phyloP scores from a whole-genome alignment of 2,329 filamentous ascomycete species.

The Tolypocladium nubicola region DNA sequence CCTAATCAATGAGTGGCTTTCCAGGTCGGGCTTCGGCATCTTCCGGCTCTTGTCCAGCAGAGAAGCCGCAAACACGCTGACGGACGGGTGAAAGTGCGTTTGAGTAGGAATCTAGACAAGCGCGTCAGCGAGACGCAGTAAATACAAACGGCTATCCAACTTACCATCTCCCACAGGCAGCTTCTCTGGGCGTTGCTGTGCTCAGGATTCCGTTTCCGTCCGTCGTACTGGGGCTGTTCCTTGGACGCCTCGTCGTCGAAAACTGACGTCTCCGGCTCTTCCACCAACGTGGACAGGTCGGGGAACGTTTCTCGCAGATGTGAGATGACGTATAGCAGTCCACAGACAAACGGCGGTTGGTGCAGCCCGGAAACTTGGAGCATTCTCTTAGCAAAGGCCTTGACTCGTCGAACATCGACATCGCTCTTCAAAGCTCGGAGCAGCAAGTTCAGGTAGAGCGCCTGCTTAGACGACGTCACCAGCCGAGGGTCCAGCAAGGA shows the following conservation, averaged over 20 bases:
- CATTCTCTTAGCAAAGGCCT: constrained; percentile 91
- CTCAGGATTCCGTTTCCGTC: constrained; percentile 82
- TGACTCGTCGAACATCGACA: constrained; percentile 80
- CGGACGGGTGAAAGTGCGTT: constrained; percentile 85
- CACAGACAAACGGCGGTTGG: constrained; percentile 85
- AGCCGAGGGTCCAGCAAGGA: constrained; percentile 85
- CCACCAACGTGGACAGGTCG: constrained; percentile 66
- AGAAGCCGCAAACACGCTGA: constrained; percentile 69
- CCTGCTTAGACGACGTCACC: constrained; percentile 83
- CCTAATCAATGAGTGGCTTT: constrained; percentile 81
- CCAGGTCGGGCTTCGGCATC: constrained; percentile 81
- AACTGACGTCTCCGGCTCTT: constrained; percentile 62
- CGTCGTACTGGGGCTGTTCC: constrained; percentile 54
- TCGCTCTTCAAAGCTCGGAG: constrained; percentile 84
- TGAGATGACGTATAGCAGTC: constrained; percentile 78
- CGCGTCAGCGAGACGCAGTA: constrained; percentile 4
- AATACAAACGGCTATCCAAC: constrained; percentile 13
- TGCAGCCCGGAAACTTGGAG: constrained; percentile 81
- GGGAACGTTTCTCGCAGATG: constrained; percentile 75
- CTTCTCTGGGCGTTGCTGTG: constrained; percentile 88
- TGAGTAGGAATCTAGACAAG: constrained; percentile 21
- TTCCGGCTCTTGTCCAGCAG: constrained; percentile 60
- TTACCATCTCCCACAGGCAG: constrained; percentile 84
- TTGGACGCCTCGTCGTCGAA: constrained; percentile 53
- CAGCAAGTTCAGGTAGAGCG: constrained; percentile 86